Percentiles rank a stretch among this genome's conserved stretches.
Conservation (phyloP, 331 rosid genomes). For the Acacia concinna region DNA sequence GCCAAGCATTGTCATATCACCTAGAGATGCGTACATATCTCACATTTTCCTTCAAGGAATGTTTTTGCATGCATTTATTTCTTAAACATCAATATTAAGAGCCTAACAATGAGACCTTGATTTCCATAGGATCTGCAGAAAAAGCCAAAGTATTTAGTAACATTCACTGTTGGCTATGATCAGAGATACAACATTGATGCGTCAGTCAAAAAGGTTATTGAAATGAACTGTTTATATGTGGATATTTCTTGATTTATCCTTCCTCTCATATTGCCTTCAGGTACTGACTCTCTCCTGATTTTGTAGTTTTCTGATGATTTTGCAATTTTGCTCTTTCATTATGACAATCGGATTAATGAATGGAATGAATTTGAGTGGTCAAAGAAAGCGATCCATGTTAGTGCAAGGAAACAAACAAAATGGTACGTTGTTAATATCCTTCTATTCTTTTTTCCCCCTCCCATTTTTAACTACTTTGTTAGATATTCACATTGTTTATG, state of each 20-base stretch:
- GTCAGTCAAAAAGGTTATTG: slow-evolving; percentile 70
- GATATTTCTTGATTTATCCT: slow-evolving; percentile 22
- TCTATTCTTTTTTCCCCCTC: slow-evolving; percentile 11
- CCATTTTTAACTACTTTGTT: slow-evolving; percentile 1
- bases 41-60: not conserved
- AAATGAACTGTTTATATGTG: slow-evolving; percentile 26
- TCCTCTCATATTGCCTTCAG: slow-evolving; percentile 26
- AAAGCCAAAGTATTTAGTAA: slow-evolving; percentile 82
- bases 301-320: slow-evolving; percentile 92
- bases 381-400: slow-evolving; percentile 82
- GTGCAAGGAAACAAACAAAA: slow-evolving; percentile 83
- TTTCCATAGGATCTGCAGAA: slow-evolving; percentile 73
- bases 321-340: slow-evolving; percentile 94
- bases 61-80: slow-evolving; percentile 8
- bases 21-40: not conserved
- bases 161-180: slow-evolving; percentile 88
- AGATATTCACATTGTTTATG: slow-evolving; percentile 11
- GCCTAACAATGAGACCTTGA: slow-evolving; percentile 30
- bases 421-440: slow-evolving; percentile 48
- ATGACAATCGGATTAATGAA: slow-evolving; percentile 85
- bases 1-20: not conserved
- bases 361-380: slow-evolving; percentile 99
- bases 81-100: slow-evolving; percentile 4
- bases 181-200: slow-evolving; percentile 84
- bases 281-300: slow-evolving; percentile 44